Conservation (phyloP, 495 filamentous ascomycete genomes). For the Talaromyces liani region DNA sequence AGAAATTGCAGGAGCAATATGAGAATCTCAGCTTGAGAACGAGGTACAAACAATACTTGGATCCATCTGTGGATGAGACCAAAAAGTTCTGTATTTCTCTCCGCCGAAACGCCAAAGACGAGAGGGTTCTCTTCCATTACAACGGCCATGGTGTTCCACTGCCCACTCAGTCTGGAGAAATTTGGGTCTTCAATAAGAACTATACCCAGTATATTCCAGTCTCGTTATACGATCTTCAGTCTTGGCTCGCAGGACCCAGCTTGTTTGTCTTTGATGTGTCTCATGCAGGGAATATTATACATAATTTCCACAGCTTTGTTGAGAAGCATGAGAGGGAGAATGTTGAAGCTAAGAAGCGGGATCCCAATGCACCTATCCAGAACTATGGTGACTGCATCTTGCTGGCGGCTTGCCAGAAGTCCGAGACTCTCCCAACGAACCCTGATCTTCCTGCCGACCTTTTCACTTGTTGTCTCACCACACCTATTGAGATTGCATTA, state of each 20-base stretch:
- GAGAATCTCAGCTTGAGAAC: constrained; percentile 90
- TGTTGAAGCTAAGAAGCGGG: constrained; percentile 57
- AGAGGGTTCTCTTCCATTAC: constrained; percentile 93
- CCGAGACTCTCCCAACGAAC: constrained; percentile 94
- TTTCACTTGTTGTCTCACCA: constrained; percentile 93
- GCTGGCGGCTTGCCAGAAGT: constrained; percentile 80
- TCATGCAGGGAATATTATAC: constrained; percentile 89
- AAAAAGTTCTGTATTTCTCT: constrained; percentile 90
- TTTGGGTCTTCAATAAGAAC: constrained; percentile 98
- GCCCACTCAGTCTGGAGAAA: constrained; percentile 90
- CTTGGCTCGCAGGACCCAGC: constrained; percentile 91
- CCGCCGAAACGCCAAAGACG: constrained; percentile 86
- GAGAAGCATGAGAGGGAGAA: constrained; percentile 90
- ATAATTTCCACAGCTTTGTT: constrained; percentile 87
- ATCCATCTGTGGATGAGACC: constrained; percentile 94
- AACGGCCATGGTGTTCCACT: constrained; percentile 98
- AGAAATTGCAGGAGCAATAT: constrained; percentile 89
- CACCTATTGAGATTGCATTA: constrained; percentile 92
- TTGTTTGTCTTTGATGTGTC: constrained; percentile 98
- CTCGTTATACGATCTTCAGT: constrained; percentile 89
- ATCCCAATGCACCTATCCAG: constrained; percentile 64
- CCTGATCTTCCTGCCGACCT: constrained; percentile 89
- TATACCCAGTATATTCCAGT: constrained; percentile 99
- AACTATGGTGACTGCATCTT: constrained; percentile 79
- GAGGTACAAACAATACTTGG: constrained; percentile 91